These are phyloP conservation scores for Lachancea sp. DNA, from an alignment of 805 yeast genomes.

Conservation along the genomic window DNA sequence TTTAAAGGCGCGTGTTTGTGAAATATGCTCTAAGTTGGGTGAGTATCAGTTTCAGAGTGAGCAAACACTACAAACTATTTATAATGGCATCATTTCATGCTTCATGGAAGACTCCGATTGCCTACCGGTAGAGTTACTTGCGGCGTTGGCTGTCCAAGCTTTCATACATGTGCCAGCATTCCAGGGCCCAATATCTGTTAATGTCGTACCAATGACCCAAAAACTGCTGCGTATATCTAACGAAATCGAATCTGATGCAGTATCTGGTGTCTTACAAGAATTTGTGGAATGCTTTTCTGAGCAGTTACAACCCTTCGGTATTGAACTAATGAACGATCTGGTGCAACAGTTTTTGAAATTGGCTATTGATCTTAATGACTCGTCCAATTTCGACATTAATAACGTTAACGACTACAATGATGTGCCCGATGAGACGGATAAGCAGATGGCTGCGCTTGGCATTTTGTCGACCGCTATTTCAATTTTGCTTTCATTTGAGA, in stretches of 20 bases:
- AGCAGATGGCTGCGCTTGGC: slow-evolving; percentile 77
- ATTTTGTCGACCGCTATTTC: slow-evolving; percentile 77
- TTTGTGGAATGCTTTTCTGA: slow-evolving; percentile 84
- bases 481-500: slow-evolving; percentile 74
- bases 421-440: slow-evolving; percentile 48
- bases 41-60: slow-evolving; percentile 46
- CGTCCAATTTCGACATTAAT: slow-evolving; percentile 40
- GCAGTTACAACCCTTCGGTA: slow-evolving; percentile 86
- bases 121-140: slow-evolving; percentile 75
- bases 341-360: slow-evolving; percentile 68
- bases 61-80: slow-evolving; percentile 34
- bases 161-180: slow-evolving; percentile 60
- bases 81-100: slow-evolving; percentile 41
- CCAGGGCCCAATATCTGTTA: slow-evolving; percentile 56
- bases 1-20: slow-evolving; percentile 69
- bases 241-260: slow-evolving; percentile 77
- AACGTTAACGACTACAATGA: slow-evolving; percentile 31
- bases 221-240: slow-evolving; percentile 66
- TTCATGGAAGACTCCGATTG: slow-evolving; percentile 40
- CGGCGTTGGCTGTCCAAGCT: slow-evolving; percentile 80
- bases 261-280: slow-evolving; percentile 90
- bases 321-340: slow-evolving; percentile 55
- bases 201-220: slow-evolving; percentile 78
- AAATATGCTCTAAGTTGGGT: slow-evolving; percentile 58
- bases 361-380: slow-evolving; percentile 64